These are phyloP conservation scores for Rhizopus stolonifer DNA, from an alignment of 371 early-diverging fungal species.

Conservation along the genomic window DNA sequence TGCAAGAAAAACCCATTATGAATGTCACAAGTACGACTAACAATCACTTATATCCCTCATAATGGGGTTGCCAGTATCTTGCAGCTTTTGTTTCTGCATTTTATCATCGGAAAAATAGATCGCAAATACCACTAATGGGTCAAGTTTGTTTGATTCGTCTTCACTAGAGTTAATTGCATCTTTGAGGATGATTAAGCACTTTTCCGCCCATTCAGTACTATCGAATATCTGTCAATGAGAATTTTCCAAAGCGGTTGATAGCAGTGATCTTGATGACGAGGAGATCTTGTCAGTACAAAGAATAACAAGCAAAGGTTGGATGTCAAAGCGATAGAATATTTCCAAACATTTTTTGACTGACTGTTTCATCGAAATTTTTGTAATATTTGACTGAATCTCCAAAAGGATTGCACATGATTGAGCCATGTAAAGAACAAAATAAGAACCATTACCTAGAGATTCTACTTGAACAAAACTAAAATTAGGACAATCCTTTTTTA, in stretches of 20 bases:
- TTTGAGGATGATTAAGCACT: constrained; percentile 9
- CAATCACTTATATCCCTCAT: constrained; percentile 13
- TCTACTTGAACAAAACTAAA: constrained; percentile 14
- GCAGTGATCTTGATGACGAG: constrained; percentile 7
- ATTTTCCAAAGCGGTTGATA: constrained; percentile 5
- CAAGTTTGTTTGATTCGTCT: constrained; percentile 10
- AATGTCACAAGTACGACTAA: too few relatives aligned
- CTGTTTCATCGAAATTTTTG: constrained; percentile 7
- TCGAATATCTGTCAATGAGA: constrained; percentile 2
- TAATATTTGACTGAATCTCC: constrained; percentile 7
- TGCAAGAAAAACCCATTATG: constrained; percentile 14
- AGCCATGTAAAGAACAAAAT: constrained; percentile 15
- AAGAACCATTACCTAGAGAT: constrained; percentile 8
- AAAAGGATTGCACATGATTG: constrained; percentile 14
- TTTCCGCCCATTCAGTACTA: constrained; percentile 10
- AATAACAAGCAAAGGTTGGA: constrained; percentile 16
- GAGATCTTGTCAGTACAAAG: constrained; percentile 12
- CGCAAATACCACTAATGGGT: constrained; percentile 6
- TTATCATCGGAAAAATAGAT: constrained; percentile 16
- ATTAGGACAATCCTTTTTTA: constrained; percentile 14
- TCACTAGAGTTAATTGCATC: constrained; percentile 14
- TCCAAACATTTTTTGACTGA: constrained; percentile 14
- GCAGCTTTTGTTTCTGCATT: constrained; percentile 18
- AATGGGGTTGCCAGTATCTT: constrained; percentile 14
- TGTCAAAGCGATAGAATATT: constrained; percentile 2